Evolutionary conservation across 2,329 filamentous ascomycete genomes (phyloP).

Genomic region (Cryphonectria carpinicola): DNA sequence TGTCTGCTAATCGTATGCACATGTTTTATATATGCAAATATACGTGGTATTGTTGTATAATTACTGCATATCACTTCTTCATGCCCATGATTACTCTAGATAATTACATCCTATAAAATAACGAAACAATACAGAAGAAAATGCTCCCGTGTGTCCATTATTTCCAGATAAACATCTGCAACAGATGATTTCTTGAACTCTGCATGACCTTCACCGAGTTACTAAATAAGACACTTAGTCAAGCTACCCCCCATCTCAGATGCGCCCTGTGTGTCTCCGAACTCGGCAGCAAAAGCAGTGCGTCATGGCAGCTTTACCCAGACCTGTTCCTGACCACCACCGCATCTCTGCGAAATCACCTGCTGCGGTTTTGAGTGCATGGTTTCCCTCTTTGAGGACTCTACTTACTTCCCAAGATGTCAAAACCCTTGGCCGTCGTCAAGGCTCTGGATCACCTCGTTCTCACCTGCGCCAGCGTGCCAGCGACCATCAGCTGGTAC

Average conservation of each 20-base stretch:
- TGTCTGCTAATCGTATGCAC: background rate
- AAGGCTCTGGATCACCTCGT: conserved; percentile 63
- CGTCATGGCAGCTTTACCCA: background rate
- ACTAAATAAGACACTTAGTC: too few species aligned
- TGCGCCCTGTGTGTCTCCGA: background rate
- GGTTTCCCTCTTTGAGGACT: background rate
- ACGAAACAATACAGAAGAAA: too few species aligned
- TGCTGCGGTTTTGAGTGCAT: background rate
- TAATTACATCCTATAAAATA: background rate
- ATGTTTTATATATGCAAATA: background rate
- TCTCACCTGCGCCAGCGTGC: conserved; percentile 58
- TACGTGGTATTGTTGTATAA: background rate
- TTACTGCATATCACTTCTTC: background rate
- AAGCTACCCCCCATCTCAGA: background rate
- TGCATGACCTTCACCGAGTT: too few species aligned
- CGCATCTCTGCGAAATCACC: background rate
- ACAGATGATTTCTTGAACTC: too few species aligned
- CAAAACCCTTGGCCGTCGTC: conserved; percentile 35
- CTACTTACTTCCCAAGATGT: conserved; percentile 26
- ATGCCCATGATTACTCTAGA: background rate
- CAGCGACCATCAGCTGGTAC: conserved; percentile 58
- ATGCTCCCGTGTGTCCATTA: too few species aligned
- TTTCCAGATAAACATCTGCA: too few species aligned
- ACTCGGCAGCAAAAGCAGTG: background rate
- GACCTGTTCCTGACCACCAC: background rate